phyloP scores from a whole-genome alignment of 2,329 filamentous ascomycete genomes.

The Boeremia lycopersici region DNA sequence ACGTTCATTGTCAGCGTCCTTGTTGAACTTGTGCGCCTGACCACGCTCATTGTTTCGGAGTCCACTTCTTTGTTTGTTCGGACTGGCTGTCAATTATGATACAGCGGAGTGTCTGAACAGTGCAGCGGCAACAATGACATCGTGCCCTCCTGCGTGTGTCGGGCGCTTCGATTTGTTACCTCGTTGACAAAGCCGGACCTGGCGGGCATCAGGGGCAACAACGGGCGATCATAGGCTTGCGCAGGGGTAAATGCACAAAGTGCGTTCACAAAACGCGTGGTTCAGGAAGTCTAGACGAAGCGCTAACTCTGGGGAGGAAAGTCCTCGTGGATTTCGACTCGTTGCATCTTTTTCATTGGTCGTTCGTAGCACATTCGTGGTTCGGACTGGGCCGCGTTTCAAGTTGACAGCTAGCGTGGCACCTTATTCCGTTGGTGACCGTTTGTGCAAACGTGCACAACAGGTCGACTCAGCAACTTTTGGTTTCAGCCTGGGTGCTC shows the following conservation, averaged over 20 bases:
- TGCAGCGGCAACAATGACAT: slow-evolving; percentile 9
- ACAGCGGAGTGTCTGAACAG: slow-evolving; percentile 2
- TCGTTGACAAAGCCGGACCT: slow-evolving; percentile 21
- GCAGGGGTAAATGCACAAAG: slow-evolving; percentile 24
- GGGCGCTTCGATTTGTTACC: slow-evolving; percentile 27
- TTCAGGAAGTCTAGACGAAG: slow-evolving; percentile 24
- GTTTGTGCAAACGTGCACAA: slow-evolving; percentile 28
- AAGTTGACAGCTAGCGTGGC: slow-evolving; percentile 23
- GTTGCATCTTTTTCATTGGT: slow-evolving; percentile 20
- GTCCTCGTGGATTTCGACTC: slow-evolving; percentile 7
- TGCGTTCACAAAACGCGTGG: slow-evolving; percentile 23
- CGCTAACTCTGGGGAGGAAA: slow-evolving; percentile 22
- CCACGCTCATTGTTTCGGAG: slow-evolving; percentile 19
- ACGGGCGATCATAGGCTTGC: slow-evolving; percentile 27
- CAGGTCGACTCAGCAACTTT: slow-evolving; percentile 13
- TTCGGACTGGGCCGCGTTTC: slow-evolving; percentile 29
- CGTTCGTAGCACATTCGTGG: slow-evolving; percentile 1
- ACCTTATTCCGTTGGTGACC: slow-evolving; percentile 19
- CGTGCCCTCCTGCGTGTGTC: slow-evolving; percentile 1
- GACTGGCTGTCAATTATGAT: slow-evolving; percentile 19
- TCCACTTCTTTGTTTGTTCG: slow-evolving; percentile 7
- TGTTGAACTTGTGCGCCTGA: slow-evolving; percentile 12
- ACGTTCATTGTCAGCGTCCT: slow-evolving; percentile 17
- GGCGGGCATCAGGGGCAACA: slow-evolving; percentile 31
- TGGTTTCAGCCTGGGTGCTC: slow-evolving; percentile 24